phyloP scores from a whole-genome alignment of 306 rosid species.

The Malus asiatica region DNA sequence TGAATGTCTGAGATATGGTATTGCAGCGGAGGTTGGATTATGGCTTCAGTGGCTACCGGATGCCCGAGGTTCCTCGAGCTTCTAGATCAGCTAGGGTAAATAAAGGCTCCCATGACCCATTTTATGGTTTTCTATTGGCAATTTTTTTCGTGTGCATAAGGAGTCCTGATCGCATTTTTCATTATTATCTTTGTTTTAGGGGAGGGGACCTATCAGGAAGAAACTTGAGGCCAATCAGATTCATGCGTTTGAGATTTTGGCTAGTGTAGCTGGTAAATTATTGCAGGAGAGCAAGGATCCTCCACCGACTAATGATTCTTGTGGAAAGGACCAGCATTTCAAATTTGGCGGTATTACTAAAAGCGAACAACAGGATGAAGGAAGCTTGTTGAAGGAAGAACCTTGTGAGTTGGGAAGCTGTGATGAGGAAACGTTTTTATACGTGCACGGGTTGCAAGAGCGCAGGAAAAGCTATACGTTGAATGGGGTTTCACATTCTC shows the following conservation, averaged over 20 bases:
- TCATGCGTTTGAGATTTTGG: slow-evolving; percentile 63
- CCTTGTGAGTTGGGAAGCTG: slow-evolving; percentile 28
- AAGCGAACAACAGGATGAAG: slow-evolving; percentile 19
- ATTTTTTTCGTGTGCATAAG: background rate
- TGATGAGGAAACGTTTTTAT: slow-evolving; percentile 20
- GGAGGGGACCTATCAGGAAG: slow-evolving; percentile 46
- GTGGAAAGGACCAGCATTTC: slow-evolving; percentile 14
- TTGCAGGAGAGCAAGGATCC: slow-evolving; percentile 40
- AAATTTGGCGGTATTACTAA: slow-evolving; percentile 7
- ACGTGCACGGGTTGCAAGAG: background rate
- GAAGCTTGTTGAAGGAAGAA: slow-evolving; percentile 22
- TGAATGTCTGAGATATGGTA: slow-evolving; percentile 47
- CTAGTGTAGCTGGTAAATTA: slow-evolving; percentile 57
- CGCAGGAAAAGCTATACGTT: slow-evolving; percentile 29
- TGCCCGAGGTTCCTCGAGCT: slow-evolving; percentile 61
- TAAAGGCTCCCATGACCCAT: slow-evolving; percentile 8
- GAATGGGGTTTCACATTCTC: slow-evolving; percentile 12
- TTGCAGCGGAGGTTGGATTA: slow-evolving; percentile 44
- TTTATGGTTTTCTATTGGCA: background rate
- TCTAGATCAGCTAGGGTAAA: slow-evolving; percentile 63
- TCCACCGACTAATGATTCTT: slow-evolving; percentile 12
- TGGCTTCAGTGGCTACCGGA: slow-evolving; percentile 50
- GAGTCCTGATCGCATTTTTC: slow-evolving; percentile 8
- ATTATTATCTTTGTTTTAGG: slow-evolving; percentile 40
- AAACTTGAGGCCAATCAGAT: slow-evolving; percentile 35